Evolutionary conservation across 1,139 yeast species (phyloP), one percentile per base, ranked within the genome.

Genomic region (Candida sp.): DNA sequence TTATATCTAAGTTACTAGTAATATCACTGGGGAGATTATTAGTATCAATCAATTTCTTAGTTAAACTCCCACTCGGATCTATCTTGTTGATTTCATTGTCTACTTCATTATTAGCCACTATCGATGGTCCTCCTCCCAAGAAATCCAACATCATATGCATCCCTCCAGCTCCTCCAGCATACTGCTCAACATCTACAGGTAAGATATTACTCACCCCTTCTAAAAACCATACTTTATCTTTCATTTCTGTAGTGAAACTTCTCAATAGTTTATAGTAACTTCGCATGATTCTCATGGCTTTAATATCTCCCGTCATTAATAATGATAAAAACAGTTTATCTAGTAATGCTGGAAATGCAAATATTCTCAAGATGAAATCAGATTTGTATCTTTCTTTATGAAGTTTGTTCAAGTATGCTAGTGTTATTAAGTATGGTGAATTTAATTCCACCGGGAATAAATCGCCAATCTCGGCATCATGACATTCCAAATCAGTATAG

Each of bases 101-200:
- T 11, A 71, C 57, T 43, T 72, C 73, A 49, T 66, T 68, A 47
- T 70, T 76, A 21, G 71, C 67, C 23, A 73, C 70, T 4, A 37
- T 37, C 11, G 73, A 63, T 6, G 84, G 75, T 1, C 88, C 87
- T 3, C 93, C 93, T 15, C 93, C 93, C 25, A 86, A 69, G 67
- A 86, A 86, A 61, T 86, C 93, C 64, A 86, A 70, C 95, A 86
- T 86, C 93, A 86, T 86, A 58, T 85, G 89, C 89, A 84, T 84
- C 49, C 93, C 93, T 41, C 95, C 93, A 42, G 79, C 79, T 4
- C 93, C 93, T 9, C 93, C 93, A 12, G 87, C 81, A 56, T 86
- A 86, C 53, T 85, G 88, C 50, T 86, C 95, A 21, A 86, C 95
- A 60, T 86, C 90, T 12, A 80, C 90, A 0, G 95, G 95, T 42